These are phyloP conservation scores for Aspergillus fumigatiaffinis DNA, from an alignment of 2,329 filamentous ascomycete genomes.

Conservation along the genomic window DNA sequence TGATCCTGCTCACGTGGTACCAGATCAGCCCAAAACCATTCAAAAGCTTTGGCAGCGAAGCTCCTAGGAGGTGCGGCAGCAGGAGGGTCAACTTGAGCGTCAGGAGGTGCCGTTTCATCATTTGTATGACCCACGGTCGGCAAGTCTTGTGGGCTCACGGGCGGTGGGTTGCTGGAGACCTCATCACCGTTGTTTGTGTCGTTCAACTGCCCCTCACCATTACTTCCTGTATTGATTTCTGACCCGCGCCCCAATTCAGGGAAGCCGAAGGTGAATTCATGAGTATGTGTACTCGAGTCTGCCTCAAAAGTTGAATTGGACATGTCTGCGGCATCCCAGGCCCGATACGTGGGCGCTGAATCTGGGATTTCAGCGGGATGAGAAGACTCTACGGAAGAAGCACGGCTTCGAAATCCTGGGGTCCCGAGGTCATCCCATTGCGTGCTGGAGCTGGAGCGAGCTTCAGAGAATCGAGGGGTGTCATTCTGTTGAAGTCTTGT, in stretches of 20 bases:
- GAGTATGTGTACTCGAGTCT: neutral
- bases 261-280: slow-evolving; percentile 4
- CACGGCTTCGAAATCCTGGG: neutral
- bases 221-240: neutral
- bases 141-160: neutral
- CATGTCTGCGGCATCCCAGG: slow-evolving; percentile 3
- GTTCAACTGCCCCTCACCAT: neutral
- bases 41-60: slow-evolving; percentile 25
- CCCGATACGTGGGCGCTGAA: neutral
- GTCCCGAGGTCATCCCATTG: neutral
- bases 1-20: slow-evolving; percentile 23
- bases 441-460: neutral
- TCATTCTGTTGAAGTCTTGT: slow-evolving; percentile 25
- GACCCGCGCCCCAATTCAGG: neutral
- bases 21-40: slow-evolving; percentile 47
- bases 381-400: neutral
- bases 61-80: slow-evolving; percentile 15
- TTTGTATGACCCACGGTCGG: neutral
- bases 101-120: slow-evolving; percentile 1
- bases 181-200: neutral
- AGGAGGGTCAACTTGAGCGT: slow-evolving; percentile 6
- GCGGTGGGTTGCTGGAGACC: neutral
- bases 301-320: neutral
- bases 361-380: neutral
- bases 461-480: neutral